Conservation (phyloP, 164 flowering plant species). For the Santalum album region DNA sequence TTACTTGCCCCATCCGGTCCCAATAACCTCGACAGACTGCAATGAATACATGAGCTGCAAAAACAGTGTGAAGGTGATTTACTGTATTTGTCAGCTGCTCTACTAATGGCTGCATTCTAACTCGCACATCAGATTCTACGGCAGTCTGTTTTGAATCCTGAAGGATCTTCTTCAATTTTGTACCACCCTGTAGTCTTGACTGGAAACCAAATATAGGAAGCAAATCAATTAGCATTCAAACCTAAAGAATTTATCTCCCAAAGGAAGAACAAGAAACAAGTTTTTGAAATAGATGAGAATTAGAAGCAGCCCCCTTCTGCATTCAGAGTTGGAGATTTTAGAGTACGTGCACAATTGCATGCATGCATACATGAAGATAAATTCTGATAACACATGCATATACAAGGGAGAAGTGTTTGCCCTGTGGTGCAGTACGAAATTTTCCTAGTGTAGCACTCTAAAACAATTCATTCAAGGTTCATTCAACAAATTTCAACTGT, state of each 20-base stretch:
- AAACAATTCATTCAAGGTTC: too few species aligned
- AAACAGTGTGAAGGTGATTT: conserved; percentile 60
- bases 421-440: too few species aligned
- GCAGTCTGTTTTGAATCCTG: conserved; percentile 72
- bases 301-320: too few species aligned
- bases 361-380: too few species aligned
- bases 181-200: conserved; percentile 61
- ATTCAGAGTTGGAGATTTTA: too few species aligned
- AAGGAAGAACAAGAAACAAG: too few species aligned
- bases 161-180: conserved; percentile 78
- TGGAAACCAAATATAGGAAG: conserved; percentile 19
- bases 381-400: too few species aligned
- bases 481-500: too few species aligned
- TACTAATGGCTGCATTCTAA: conserved; percentile 72
- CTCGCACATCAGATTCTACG: conserved; percentile 63
- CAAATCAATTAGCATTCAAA: not conserved
- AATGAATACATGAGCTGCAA: conserved; percentile 68
- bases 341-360: too few species aligned
- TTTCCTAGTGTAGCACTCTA: too few species aligned
- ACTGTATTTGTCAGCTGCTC: conserved; percentile 64
- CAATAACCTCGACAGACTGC: conserved; percentile 78
- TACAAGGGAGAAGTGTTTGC: too few species aligned
- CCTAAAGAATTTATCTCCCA: not conserved
- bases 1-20: conserved; percentile 89
- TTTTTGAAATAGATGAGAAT: too few species aligned